phyloP scores from a whole-genome alignment of 2,329 filamentous ascomycete genomes.

The Monosporascus sp. region DNA sequence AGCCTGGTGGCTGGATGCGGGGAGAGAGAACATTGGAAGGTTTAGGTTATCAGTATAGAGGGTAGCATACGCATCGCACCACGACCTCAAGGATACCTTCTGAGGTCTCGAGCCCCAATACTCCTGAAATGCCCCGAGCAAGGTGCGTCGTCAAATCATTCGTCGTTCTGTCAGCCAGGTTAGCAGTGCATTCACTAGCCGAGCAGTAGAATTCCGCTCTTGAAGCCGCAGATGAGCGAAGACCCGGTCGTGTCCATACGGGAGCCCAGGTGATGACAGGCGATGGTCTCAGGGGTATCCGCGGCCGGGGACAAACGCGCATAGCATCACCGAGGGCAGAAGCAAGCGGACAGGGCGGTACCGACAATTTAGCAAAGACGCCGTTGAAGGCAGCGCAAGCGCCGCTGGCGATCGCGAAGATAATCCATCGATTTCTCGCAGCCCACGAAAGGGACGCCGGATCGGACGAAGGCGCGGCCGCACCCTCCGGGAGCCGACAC shows the following conservation, averaged over 20 bases:
- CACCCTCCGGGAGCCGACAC: neutral
- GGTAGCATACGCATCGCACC: constrained; percentile 43
- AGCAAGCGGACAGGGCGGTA: constrained; percentile 11
- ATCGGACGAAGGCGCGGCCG: neutral
- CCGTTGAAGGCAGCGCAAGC: constrained; percentile 77
- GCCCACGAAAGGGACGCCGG: constrained; percentile 20
- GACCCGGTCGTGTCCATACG: too few species aligned
- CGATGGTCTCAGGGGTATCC: too few species aligned
- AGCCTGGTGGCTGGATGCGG: neutral
- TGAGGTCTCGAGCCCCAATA: constrained; percentile 37
- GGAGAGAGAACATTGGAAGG: neutral
- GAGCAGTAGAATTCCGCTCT: too few species aligned
- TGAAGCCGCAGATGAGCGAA: too few species aligned
- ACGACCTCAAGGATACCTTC: constrained; percentile 41
- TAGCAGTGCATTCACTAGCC: neutral
- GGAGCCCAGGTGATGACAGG: too few species aligned
- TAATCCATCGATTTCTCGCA: constrained; percentile 51
- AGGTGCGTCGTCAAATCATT: constrained; percentile 48
- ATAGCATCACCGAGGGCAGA: neutral
- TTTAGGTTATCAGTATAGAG: neutral
- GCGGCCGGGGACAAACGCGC: too few species aligned
- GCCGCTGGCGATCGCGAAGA: constrained; percentile 67
- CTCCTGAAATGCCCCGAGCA: constrained; percentile 37
- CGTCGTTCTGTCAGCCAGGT: constrained; percentile 40
- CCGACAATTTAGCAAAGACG: constrained; percentile 76